Base-by-base conservation (phyloP, 805 yeast genomes). In the Candida methanosorbosa region DNA sequence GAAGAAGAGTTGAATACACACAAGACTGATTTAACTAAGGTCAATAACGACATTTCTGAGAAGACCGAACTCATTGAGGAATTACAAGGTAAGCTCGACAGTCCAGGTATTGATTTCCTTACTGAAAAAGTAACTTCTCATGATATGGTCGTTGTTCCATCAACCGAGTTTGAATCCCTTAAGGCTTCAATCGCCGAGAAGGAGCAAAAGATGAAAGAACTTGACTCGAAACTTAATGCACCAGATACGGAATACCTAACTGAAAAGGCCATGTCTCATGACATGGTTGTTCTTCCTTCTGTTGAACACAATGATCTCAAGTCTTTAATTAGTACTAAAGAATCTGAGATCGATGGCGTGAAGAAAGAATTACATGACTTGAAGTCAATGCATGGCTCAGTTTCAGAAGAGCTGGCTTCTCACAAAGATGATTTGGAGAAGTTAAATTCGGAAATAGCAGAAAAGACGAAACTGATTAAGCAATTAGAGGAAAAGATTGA, bases 71-170 rank as follows among this genome's bases (percentile, higher is more conserved):
- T 21, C 23, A 21, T 21, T 11, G 23, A 21, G 11, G 23, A 21
- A 21, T 22, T 41, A 35, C 40, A 45, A 12, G 19, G 20, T 7
- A 36, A 38, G 29, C n/a, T 50, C 23, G 44, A 41, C 6, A 38
- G 39, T n/a, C 70, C 72, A 9, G 42, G 57, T 3, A 40, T 50
- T 11, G 60, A 51, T 5, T 50, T 48, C 33, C 22, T 30, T 15
- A 13, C 17, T 14, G 11, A n/a, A 5, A 21, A 23, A 12, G 26
- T 20, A 9, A 20, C 20, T 12, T 11, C 27, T 17, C 33, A 43
- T 35, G 59, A 61, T 6, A 42, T 54, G 19, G 46, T 45, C n/a
- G 42, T 54, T 32, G 38, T 59, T 15, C 50, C 52, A 11, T 21
- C 41, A 11, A 40, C 43, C 4, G 32, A 19, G 7, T 4, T 20